Evolutionary conservation across 108 stramenopile genomes (phyloP).

Genomic region (Asterionellopsis glacialis): DNA sequence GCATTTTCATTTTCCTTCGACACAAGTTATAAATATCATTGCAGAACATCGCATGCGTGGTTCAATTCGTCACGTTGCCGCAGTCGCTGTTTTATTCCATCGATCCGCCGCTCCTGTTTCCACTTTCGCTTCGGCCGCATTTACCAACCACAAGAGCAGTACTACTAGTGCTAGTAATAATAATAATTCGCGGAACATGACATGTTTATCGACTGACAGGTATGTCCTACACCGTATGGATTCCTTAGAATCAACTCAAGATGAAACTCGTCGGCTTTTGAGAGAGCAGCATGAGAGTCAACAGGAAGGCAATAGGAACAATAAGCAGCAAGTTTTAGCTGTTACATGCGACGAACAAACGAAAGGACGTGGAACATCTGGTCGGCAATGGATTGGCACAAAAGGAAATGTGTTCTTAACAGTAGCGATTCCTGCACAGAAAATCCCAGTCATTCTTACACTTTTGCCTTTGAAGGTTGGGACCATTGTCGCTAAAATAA

Average conservation of each 20-base stretch:
- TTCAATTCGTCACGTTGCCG: too few species aligned
- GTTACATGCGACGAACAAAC: slow-evolving; percentile 41
- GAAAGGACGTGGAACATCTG: slow-evolving; percentile 48
- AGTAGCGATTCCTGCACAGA: slow-evolving; percentile 28
- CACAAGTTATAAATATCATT: too few species aligned
- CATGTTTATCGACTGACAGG: too few species aligned
- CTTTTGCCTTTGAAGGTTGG: slow-evolving; percentile 52
- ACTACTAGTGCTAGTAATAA: too few species aligned
- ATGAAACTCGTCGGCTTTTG: slow-evolving; percentile 37
- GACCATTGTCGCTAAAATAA: slow-evolving; percentile 31
- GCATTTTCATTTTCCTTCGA: too few species aligned
- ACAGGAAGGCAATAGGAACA: not conserved
- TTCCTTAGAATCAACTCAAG: slow-evolving; percentile 43
- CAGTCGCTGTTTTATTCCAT: too few species aligned
- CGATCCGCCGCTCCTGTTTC: too few species aligned
- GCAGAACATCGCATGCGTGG: too few species aligned
- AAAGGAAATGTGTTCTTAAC: slow-evolving; percentile 54
- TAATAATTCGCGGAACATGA: too few species aligned
- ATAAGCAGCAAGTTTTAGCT: slow-evolving; percentile 11
- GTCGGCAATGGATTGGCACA: slow-evolving; percentile 44
- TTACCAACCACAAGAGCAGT: too few species aligned
- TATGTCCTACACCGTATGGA: slow-evolving; percentile 8
- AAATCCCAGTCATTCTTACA: slow-evolving; percentile 35
- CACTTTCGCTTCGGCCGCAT: too few species aligned
- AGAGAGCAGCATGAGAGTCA: slow-evolving; percentile 3